A percentile compares a stretch with the other conserved stretches of the same genome.
Conservation (phyloP, 108 stramenopile genomes). For the Skeletonema costatum region DNA sequence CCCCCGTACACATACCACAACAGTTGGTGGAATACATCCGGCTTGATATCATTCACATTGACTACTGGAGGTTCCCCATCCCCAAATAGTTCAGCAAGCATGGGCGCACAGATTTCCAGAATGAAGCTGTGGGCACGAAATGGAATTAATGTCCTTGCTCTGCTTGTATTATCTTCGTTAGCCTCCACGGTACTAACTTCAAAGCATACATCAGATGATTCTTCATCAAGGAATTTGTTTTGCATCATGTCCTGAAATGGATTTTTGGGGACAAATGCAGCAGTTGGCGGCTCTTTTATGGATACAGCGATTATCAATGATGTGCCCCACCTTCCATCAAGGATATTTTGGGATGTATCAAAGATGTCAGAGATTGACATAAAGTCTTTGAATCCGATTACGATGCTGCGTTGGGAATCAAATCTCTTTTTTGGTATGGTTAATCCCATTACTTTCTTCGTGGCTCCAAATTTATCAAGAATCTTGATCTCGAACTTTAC, state of each 20-base stretch:
- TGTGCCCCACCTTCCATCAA: background rate
- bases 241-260: background rate
- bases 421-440: background rate
- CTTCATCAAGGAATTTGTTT: background rate
- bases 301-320: background rate
- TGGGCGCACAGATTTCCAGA: background rate
- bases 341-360: background rate
- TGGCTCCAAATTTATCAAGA: background rate
- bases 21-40: background rate
- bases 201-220: background rate
- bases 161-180: constrained; percentile 7
- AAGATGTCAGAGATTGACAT: background rate
- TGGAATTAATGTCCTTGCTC: constrained; percentile 16
- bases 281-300: background rate
- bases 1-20: background rate
- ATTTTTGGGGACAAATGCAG: constrained; percentile 2
- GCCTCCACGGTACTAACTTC: background rate
- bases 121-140: background rate
- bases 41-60: background rate
- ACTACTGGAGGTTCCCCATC: background rate
- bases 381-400: background rate
- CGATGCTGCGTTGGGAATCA: background rate
- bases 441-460: background rate
- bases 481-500: background rate
- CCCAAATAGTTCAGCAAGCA: background rate